Evolutionary conservation across 371 early-diverging fungal genomes (phyloP).

Genomic region (Fennellomyces sp.): DNA sequence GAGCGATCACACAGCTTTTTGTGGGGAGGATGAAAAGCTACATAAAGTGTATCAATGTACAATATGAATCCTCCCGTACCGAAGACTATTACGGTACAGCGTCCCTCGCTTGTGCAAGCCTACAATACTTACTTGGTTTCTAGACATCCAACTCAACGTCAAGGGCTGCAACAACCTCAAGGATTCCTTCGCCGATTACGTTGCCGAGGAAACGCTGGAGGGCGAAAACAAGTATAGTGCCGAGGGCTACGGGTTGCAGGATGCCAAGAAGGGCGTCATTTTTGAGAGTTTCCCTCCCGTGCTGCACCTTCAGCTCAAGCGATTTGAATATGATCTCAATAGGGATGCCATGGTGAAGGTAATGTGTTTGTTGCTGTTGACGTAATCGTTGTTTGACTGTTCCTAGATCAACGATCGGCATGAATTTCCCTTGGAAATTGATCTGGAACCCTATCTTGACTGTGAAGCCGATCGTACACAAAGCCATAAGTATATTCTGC

Average conservation of each 20-base stretch:
- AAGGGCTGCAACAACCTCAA: conserved; percentile 85
- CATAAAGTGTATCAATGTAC: conserved; percentile 91
- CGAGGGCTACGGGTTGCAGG: conserved; percentile 94
- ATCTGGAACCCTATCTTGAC: conserved; percentile 77
- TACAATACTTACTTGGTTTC: conserved; percentile 25
- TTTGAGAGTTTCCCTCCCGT: conserved; percentile 97
- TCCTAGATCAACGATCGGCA: conserved; percentile 92
- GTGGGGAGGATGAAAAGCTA: conserved; percentile 94
- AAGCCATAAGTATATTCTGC: conserved; percentile 73
- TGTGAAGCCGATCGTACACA: conserved; percentile 61
- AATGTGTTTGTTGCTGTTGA: background rate
- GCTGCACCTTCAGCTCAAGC: conserved; percentile 95
- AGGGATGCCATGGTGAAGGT: conserved; percentile 92
- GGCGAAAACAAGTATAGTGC: conserved; percentile 98
- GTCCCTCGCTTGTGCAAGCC: background rate
- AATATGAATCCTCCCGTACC: conserved; percentile 89
- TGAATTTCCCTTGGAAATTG: conserved; percentile 90
- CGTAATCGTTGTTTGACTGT: background rate
- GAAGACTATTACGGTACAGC: conserved; percentile 67
- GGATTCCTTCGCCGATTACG: conserved; percentile 90
- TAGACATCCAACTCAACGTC: conserved; percentile 94
- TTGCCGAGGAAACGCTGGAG: conserved; percentile 86
- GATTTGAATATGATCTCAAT: conserved; percentile 97
- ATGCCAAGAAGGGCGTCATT: conserved; percentile 95
- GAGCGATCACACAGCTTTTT: conserved; percentile 87